These are phyloP conservation scores for Isoetes engelmannii DNA, from an alignment of 83 land plant genomes.

Conservation along the genomic window DNA sequence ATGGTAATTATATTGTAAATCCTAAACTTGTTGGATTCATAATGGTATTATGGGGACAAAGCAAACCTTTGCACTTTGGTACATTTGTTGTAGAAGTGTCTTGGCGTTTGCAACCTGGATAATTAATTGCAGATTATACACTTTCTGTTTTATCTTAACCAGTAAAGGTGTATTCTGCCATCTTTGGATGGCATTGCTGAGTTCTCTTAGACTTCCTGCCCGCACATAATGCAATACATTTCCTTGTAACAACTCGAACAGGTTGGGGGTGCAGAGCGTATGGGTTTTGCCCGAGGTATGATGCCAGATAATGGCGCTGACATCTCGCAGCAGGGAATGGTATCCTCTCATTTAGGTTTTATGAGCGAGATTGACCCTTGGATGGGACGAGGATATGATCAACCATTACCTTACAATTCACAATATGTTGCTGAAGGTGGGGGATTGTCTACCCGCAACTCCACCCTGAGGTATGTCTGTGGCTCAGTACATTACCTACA, in stretches of 20 bases:
- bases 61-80: no score
- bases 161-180: no score
- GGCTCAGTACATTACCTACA: no score
- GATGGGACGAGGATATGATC: conserved; percentile 23
- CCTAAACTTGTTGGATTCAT: no score
- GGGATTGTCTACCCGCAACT: conserved; percentile 22
- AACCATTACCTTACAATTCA: conserved; percentile 14
- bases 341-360: conserved; percentile 11
- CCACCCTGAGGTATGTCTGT: conserved; percentile 23
- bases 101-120: no score
- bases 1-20: no score
- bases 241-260: conserved; percentile 6
- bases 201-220: background rate
- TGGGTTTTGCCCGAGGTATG: conserved; percentile 16
- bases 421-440: conserved; percentile 26
- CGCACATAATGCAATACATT: background rate
- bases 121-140: no score
- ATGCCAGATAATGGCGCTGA: conserved; percentile 19
- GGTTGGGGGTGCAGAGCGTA: conserved; percentile 16
- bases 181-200: no score
- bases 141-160: no score
- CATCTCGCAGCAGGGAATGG: conserved; percentile 15
- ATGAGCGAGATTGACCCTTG: conserved; percentile 28
- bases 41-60: no score
- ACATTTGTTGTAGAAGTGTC: no score